Evolutionary conservation across 257 asterid species (phyloP).

Genomic region (Salvia miltiorrhiza): DNA sequence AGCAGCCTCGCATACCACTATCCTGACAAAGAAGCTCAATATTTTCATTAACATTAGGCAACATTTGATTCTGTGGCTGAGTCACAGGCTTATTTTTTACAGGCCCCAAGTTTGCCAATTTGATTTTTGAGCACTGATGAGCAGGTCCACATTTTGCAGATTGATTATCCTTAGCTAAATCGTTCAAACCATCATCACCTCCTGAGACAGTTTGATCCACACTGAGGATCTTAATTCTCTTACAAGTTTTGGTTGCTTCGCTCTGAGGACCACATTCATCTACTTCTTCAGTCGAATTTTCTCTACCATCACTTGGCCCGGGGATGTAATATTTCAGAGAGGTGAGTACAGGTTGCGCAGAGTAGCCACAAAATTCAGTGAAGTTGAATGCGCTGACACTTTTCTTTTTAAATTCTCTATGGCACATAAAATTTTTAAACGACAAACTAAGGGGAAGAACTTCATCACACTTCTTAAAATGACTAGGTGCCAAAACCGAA

Average conservation of each 20-base stretch:
- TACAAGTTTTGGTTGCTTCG: not conserved
- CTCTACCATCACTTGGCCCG: not conserved
- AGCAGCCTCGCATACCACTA: constrained; percentile 61
- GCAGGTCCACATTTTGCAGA: constrained; percentile 19
- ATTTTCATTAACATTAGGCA: constrained; percentile 20
- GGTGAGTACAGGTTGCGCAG: constrained; percentile 35
- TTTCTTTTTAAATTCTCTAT: constrained; percentile 33
- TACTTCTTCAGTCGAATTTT: constrained; percentile 7
- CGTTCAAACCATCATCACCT: not conserved
- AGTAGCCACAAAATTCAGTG: constrained; percentile 47
- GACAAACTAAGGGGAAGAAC: constrained; percentile 27
- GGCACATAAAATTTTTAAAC: constrained; percentile 35
- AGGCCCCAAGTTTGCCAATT: constrained; percentile 7
- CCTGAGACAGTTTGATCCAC: not conserved
- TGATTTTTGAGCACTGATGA: constrained; percentile 23
- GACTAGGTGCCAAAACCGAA: constrained; percentile 40
- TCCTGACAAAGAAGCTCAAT: constrained; percentile 64
- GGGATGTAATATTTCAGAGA: constrained; percentile 19
- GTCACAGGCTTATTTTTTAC: constrained; percentile 11
- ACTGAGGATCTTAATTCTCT: constrained; percentile 11
- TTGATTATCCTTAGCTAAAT: constrained; percentile 7
- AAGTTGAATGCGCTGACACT: constrained; percentile 30
- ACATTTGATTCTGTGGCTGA: constrained; percentile 13
- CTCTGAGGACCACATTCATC: constrained; percentile 14
- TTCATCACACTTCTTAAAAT: constrained; percentile 38